Percentiles rank a stretch among this genome's conserved stretches.
phyloP scores from a whole-genome alignment of 2,329 filamentous ascomycete genomes.

The Ascochyta pisi region DNA sequence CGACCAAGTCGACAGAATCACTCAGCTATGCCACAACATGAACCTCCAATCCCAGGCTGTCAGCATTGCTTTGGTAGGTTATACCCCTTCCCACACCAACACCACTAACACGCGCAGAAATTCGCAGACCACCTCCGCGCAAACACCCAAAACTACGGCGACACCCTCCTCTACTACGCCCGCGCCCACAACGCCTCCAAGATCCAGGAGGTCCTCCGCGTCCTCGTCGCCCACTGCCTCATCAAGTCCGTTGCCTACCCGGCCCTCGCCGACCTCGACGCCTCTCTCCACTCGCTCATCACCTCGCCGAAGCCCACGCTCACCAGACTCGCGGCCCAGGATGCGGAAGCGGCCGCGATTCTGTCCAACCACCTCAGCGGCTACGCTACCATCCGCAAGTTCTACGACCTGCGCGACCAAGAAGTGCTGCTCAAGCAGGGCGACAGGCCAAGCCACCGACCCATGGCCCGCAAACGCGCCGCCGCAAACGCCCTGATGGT shows the following conservation, averaged over 20 bases:
- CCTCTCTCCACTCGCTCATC: slow-evolving; percentile 72
- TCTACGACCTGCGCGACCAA: slow-evolving; percentile 87
- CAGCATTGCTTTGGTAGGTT: slow-evolving; percentile 78
- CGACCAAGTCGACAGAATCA: slow-evolving; percentile 79
- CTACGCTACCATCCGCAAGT: slow-evolving; percentile 88
- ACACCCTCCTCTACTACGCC: slow-evolving; percentile 89
- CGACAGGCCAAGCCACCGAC: slow-evolving; percentile 54
- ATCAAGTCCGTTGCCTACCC: slow-evolving; percentile 86
- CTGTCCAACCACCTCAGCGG: slow-evolving; percentile 87
- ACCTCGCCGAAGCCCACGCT: slow-evolving; percentile 75
- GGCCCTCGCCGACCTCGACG: slow-evolving; percentile 72
- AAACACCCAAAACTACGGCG: slow-evolving; percentile 78
- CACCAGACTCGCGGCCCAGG: slow-evolving; percentile 73
- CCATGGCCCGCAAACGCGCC: slow-evolving; percentile 69
- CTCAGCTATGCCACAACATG: slow-evolving; percentile 77
- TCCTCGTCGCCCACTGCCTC: slow-evolving; percentile 86
- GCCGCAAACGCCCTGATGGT: slow-evolving; percentile 78
- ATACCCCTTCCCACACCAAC: background rate
- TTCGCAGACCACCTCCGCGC: slow-evolving; percentile 81
- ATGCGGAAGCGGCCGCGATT: slow-evolving; percentile 81
- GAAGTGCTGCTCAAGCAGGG: slow-evolving; percentile 51
- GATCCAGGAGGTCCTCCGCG: slow-evolving; percentile 83
- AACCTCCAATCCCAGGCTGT: slow-evolving; percentile 81
- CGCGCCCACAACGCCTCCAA: slow-evolving; percentile 79
- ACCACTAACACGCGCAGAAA: slow-evolving; percentile 60